Evolutionary conservation across 139 green algal genomes (phyloP).

Genomic region (Desmodesmus armatus): DNA sequence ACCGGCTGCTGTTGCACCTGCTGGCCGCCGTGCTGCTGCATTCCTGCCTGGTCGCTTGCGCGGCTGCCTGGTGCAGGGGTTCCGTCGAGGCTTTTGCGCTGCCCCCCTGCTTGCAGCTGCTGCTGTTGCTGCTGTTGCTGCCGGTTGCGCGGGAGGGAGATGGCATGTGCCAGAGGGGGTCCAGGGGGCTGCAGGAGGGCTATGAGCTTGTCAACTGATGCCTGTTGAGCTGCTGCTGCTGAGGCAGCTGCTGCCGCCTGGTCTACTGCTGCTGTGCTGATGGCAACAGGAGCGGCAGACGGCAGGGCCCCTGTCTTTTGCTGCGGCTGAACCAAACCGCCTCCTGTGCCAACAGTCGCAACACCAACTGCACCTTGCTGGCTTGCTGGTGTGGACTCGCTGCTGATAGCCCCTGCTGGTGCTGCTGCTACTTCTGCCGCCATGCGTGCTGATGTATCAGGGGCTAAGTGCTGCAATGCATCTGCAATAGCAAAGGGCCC

Average conservation of each 20-base stretch:
- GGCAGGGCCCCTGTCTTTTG: no score
- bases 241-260: neutral
- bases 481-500: no score
- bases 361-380: neutral
- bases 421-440: slow-evolving; percentile 28
- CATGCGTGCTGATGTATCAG: neutral
- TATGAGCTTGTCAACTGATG: slow-evolving; percentile 28
- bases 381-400: neutral
- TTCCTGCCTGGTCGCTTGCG: no score
- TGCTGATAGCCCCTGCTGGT: neutral
- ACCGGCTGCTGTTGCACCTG: neutral
- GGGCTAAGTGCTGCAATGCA: neutral
- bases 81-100: neutral
- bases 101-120: neutral
- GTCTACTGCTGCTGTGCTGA: neutral
- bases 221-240: slow-evolving; percentile 29
- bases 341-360: no score
- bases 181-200: slow-evolving; percentile 32
- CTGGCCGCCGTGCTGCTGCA: neutral
- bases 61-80: neutral
- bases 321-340: no score
- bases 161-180: neutral
- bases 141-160: neutral
- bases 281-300: no score
- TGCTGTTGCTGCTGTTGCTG: slow-evolving; percentile 14